These are phyloP conservation scores for Ceratobasidium sp. DNA, from an alignment of 1,284 basidiomycete genomes.

Conservation along the genomic window DNA sequence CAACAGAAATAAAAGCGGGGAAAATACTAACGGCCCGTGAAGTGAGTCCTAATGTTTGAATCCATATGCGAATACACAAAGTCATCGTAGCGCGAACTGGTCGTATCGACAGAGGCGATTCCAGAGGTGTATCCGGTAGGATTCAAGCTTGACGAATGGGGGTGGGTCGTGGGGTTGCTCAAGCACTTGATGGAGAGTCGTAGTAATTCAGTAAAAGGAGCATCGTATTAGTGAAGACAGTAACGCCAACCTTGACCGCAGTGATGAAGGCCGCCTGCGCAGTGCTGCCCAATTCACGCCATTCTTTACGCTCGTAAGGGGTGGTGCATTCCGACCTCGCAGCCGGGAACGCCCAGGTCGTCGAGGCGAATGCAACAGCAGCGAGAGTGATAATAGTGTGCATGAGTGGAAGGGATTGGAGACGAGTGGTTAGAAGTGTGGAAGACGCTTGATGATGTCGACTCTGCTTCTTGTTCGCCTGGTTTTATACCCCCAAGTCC, in stretches of 20 bases:
- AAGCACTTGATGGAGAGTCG: constrained; percentile 35
- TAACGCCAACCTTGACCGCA: constrained; percentile 42
- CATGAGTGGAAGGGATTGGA: not conserved
- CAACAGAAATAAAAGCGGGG: not conserved
- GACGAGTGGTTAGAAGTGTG: not conserved
- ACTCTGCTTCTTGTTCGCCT: not conserved
- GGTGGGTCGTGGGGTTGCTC: not conserved
- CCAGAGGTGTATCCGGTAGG: constrained; percentile 39
- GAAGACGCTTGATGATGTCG: not conserved
- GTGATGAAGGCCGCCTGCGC: constrained; percentile 32
- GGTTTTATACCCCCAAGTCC: constrained; percentile 16
- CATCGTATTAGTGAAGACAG: not conserved
- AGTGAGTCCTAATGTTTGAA: constrained; percentile 40
- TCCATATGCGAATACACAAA: constrained; percentile 49
- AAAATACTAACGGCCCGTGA: constrained; percentile 35
- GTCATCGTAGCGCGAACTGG: constrained; percentile 45
- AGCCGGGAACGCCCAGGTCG: not conserved
- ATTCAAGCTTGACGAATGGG: constrained; percentile 28
- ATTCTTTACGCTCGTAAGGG: constrained; percentile 41
- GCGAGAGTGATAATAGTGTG: constrained; percentile 6
- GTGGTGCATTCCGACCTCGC: constrained; percentile 12
- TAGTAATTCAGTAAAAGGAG: not conserved
- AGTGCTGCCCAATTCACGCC: constrained; percentile 20
- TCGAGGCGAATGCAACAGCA: not conserved
- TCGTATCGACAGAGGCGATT: constrained; percentile 6